Evolutionary conservation across 2,329 filamentous ascomycete species (phyloP), one percentile per base, ranked within the genome.

Genomic region (Penicillium digitatum): DNA sequence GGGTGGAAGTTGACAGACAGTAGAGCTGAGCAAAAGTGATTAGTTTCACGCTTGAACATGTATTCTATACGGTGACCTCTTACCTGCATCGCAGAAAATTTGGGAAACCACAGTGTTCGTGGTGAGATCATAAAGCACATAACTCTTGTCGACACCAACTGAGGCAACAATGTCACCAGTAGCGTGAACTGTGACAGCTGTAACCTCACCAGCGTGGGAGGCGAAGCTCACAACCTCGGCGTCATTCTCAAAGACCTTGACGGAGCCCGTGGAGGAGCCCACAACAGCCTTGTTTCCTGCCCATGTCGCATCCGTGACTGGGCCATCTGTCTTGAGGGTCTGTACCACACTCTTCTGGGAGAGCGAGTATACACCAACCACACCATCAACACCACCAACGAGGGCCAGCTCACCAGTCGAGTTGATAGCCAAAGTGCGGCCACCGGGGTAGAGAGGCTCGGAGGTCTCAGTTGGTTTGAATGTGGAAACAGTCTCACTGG

Each of bases 141-240:
- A 91, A 72, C 88, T 93, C 82, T 96, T 96, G 72, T 99, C 94
- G 1, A 85, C 82, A 46, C 93, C 92, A 32, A 94, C 88, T 0
- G 93, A 96, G 2, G 89, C 93, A 44, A 96, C 72, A 54, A 99
- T 84, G 50, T 88, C 84, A 37, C 88, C 89, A 61, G 88, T 87
- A 1, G 94, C 90, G 71, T 99, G 94, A 8, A 92, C 70, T 34
- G 90, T 85, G 54, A 99, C 74, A 5, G 84, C 87, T 9, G 87
- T 94, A 1, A 86, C 88, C 54, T 89, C 81, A 5, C 92, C 93
- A 22, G 91, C 88, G 72, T 99, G 94, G 49, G 89, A 86, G n/a
- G 81, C 80, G 64, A 95, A 85, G 42, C 84, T 84, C 3, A 84
- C 86, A 39, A 86, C 75, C 72, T 91, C 86, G 34, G 75, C 80